These are phyloP conservation scores for Thelonectria discophora DNA, from an alignment of 2,329 filamentous ascomycete genomes.

Conservation along the genomic window DNA sequence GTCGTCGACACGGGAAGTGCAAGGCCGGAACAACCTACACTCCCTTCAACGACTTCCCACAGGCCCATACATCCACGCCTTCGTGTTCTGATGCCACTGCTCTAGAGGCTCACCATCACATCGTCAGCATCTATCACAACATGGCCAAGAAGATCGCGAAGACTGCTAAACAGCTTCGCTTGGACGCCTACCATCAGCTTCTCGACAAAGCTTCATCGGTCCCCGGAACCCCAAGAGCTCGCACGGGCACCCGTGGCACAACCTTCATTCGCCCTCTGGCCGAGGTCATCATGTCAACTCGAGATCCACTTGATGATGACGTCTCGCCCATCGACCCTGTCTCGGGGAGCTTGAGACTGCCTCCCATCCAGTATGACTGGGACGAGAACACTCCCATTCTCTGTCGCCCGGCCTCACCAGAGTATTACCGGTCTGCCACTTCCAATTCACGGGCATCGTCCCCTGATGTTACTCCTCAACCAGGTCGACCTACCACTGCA, in stretches of 20 bases:
- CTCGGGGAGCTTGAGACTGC: slow-evolving; percentile 27
- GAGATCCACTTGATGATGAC: not conserved
- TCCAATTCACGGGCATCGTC: not conserved
- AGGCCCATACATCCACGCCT: slow-evolving; percentile 42
- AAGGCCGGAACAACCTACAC: slow-evolving; percentile 50
- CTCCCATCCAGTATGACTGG: slow-evolving; percentile 1
- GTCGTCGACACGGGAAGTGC: slow-evolving; percentile 27
- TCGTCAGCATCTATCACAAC: not conserved
- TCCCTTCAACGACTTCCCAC: slow-evolving; percentile 50
- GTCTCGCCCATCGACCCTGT: slow-evolving; percentile 28
- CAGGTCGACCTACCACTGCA: no score
- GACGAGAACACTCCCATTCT: slow-evolving; percentile 3
- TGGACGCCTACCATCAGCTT: not conserved
- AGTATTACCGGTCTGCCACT: slow-evolving; percentile 4
- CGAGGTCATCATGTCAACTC: not conserved
- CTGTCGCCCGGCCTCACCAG: slow-evolving; percentile 31
- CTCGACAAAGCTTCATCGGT: not conserved
- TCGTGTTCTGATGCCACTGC: slow-evolving; percentile 43
- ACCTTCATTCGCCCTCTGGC: slow-evolving; percentile 22
- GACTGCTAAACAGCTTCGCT: not conserved
- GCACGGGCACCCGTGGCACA: slow-evolving; percentile 3
- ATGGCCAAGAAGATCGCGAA: not conserved
- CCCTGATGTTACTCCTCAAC: no score
- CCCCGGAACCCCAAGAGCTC: not conserved
- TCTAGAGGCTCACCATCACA: slow-evolving; percentile 16